Percentiles rank a stretch among this genome's conserved stretches.
Evolutionary conservation across 2,329 filamentous ascomycete species (phyloP).

Genomic region (Colletotrichum truncatum): DNA sequence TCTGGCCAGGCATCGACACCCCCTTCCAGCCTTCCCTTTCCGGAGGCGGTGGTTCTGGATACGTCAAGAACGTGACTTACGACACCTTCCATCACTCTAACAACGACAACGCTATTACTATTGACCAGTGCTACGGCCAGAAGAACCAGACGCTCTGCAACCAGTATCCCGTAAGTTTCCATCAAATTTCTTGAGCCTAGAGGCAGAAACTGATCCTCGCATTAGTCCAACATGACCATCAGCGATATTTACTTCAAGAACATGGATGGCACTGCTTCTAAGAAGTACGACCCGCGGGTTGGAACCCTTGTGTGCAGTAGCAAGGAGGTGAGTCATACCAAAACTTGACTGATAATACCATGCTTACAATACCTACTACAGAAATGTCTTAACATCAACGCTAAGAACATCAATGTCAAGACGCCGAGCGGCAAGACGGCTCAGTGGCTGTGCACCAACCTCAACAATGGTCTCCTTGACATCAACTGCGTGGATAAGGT

Average conservation of each 20-base stretch:
- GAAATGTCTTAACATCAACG: slow-evolving; percentile 31
- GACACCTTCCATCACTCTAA: slow-evolving; percentile 68
- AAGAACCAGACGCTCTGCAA: slow-evolving; percentile 31
- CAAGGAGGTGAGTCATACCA: background rate
- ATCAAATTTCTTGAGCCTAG: fast-evolving
- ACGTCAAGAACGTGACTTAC: slow-evolving; percentile 74
- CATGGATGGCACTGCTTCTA: slow-evolving; percentile 26
- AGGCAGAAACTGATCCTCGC: background rate
- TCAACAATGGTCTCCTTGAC: slow-evolving; percentile 23
- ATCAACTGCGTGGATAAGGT: slow-evolving; percentile 25
- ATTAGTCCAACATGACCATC: slow-evolving; percentile 27
- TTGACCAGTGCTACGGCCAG: slow-evolving; percentile 30
- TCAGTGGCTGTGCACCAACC: slow-evolving; percentile 26
- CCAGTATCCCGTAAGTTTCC: slow-evolving; percentile 24
- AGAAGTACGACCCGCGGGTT: slow-evolving; percentile 27
- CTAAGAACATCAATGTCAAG: slow-evolving; percentile 23
- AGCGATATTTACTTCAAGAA: slow-evolving; percentile 32
- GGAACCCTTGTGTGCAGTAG: slow-evolving; percentile 31
- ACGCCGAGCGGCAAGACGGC: slow-evolving; percentile 25
- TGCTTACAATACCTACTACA: background rate
- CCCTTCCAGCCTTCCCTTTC: slow-evolving; percentile 59
- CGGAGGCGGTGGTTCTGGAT: slow-evolving; percentile 68
- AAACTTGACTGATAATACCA: background rate
- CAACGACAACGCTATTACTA: slow-evolving; percentile 58
- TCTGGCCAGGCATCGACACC: slow-evolving; percentile 66